Evolutionary conservation across 495 filamentous ascomycete genomes (phyloP).

Genomic region (Poronia punctata): DNA sequence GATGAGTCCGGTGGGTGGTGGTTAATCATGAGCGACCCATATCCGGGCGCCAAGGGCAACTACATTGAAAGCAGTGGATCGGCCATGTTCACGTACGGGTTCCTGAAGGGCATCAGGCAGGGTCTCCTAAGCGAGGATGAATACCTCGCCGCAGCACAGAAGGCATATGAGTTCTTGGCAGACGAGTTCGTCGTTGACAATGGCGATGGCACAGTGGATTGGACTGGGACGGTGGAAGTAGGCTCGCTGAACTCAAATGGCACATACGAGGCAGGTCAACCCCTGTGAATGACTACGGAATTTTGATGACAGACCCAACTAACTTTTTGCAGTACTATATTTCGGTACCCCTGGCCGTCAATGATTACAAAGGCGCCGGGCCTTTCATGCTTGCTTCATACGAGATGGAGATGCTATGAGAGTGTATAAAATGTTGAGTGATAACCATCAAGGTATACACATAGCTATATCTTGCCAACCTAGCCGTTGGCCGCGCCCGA

Average conservation of each 20-base stretch:
- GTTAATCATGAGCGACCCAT: conserved; percentile 45
- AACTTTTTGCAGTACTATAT: conserved; percentile 39
- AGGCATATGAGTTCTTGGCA: conserved; percentile 36
- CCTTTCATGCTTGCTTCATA: conserved; percentile 43
- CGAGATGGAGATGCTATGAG: conserved; percentile 34
- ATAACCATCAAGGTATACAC: too few relatives aligned
- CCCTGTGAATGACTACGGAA: conserved; percentile 4
- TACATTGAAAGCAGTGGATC: conserved; percentile 56
- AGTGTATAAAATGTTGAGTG: not conserved
- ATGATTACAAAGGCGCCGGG: conserved; percentile 42
- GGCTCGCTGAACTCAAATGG: conserved; percentile 47
- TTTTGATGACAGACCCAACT: not conserved
- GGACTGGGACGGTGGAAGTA: conserved; percentile 49
- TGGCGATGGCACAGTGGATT: conserved; percentile 38
- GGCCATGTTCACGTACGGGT: conserved; percentile 53
- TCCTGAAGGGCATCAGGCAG: conserved; percentile 45
- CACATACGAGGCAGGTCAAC: conserved; percentile 33
- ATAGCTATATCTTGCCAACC: too few relatives aligned
- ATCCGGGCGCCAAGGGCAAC: conserved; percentile 41
- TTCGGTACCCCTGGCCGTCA: conserved; percentile 34
- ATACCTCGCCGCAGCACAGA: conserved; percentile 26
- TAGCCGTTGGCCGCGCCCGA: too few relatives aligned
- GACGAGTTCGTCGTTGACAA: conserved; percentile 37
- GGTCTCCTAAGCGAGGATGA: conserved; percentile 30
- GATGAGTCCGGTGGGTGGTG: conserved; percentile 53